Evolutionary conservation across 768 basidiomycete genomes (phyloP), one percentile per base, ranked within the genome.

Genomic region (Lactarius evosmus): DNA sequence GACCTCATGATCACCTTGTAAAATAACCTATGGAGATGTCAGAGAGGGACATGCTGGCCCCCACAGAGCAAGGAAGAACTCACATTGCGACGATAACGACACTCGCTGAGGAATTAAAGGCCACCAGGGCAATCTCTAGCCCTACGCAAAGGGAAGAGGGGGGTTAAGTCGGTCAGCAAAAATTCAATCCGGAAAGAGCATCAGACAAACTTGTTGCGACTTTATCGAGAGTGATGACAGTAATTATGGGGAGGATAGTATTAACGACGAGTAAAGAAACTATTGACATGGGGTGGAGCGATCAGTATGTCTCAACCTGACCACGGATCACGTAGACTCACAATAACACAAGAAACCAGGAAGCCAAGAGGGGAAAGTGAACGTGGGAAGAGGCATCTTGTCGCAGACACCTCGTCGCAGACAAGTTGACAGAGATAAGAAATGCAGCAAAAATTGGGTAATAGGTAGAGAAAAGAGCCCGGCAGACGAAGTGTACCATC

Each of bases 331-430:
- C n/a, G 40, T 22, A 17, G 38, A 56, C 64, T 49, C 27, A 65
- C 64, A 33, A 33, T 65, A 65, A 52, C 46, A 57, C 6, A 60
- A 30, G 22, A 56, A 16, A 4, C 54, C 58, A 7, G 38, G 49
- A 27, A 61, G 16, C 55, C 49, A 61, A 9, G 58, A 32, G 6
- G 63, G 59, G 3, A 49, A 40, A 41, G 46, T 32, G 25, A 33
- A 33, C 8, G 29, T 22, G 38, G 22, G n/a, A 44, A 17, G 49
- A 52, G 19, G n/a, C 59, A 65, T 51, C 55, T 65, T 65, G 64
- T 65, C 64, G 40, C 64, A 65, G 64, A 65, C 64, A 65, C n/a
- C 55, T 65, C 61, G 64, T 65, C 64, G 40, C 64, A 65, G 64
- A 65, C 64, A 65, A 65, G 49, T 32, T 36, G 40, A 25, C 7